Percentiles rank a stretch among this genome's conserved stretches.
Conservation (phyloP, 176 grass and related monocot genomes). For the Oryza nivara region DNA sequence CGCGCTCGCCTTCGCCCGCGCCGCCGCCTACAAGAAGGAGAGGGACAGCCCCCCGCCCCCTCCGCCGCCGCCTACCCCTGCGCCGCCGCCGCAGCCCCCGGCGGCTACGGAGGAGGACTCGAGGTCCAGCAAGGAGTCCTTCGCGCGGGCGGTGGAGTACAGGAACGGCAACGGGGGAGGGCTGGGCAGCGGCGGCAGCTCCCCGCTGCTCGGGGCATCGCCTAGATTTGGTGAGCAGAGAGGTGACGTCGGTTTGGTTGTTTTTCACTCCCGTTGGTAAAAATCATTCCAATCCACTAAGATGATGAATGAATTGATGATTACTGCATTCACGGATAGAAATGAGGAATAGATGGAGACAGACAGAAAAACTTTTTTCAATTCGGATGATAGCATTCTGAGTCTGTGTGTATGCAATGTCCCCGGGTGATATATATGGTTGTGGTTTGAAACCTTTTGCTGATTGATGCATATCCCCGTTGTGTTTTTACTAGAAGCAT, state of each 20-base stretch:
- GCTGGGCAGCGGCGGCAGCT: slow-evolving; percentile 10
- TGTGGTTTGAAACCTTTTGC: background rate
- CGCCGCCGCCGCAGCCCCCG: background rate
- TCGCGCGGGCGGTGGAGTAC: slow-evolving; percentile 52
- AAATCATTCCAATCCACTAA: background rate
- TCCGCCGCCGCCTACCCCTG: background rate
- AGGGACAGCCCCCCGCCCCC: slow-evolving; percentile 30
- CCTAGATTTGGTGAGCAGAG: slow-evolving; percentile 45
- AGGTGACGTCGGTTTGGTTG: background rate
- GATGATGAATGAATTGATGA: background rate
- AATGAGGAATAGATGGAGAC: background rate
- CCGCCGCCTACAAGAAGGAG: slow-evolving; percentile 55
- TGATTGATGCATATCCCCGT: background rate
- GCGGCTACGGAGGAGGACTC: background rate
- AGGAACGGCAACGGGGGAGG: slow-evolving; percentile 39
- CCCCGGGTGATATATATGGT: background rate
- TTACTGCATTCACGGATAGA: background rate
- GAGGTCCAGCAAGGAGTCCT: slow-evolving; percentile 34
- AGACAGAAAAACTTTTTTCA: background rate
- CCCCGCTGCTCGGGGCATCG: slow-evolving; percentile 27
- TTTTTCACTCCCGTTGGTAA: background rate
- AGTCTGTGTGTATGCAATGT: background rate
- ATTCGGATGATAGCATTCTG: background rate
- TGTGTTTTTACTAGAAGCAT: background rate
- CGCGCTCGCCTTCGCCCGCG: slow-evolving; percentile 54